A percentile compares a stretch with the other conserved stretches of the same genome.
These are phyloP conservation scores for Populus simonii DNA, from an alignment of 345 rosid genomes.

Conservation along the genomic window DNA sequence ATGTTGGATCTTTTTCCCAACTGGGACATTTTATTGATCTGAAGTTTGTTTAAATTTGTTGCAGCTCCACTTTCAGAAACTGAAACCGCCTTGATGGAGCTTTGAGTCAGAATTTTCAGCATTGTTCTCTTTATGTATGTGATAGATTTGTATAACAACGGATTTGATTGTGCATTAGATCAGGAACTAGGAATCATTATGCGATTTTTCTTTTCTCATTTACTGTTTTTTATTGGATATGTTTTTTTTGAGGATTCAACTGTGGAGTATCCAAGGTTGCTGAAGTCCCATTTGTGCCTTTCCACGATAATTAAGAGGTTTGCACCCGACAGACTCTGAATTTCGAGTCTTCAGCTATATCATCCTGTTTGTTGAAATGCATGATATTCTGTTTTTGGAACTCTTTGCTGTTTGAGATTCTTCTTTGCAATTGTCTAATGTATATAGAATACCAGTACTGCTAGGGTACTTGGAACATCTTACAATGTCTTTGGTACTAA, in stretches of 20 bases:
- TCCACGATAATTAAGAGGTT: background rate
- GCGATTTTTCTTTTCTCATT: slow-evolving; percentile 1
- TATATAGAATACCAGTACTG: too few relatives aligned
- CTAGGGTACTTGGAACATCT: too few relatives aligned
- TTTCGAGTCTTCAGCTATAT: too few relatives aligned
- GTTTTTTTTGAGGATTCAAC: background rate
- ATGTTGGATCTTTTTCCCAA: background rate
- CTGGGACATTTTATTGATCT: background rate
- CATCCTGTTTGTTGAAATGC: too few relatives aligned
- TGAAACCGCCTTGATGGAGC: slow-evolving; percentile 77
- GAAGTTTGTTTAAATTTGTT: slow-evolving; percentile 20
- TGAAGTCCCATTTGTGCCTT: slow-evolving; percentile 2
- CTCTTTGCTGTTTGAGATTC: too few relatives aligned
- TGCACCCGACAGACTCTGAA: background rate
- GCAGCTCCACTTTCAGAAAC: slow-evolving; percentile 89
- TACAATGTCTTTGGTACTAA: too few relatives aligned
- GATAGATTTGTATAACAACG: slow-evolving; percentile 18
- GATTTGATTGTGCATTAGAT: slow-evolving; percentile 28
- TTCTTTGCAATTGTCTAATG: too few relatives aligned
- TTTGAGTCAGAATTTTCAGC: slow-evolving; percentile 31
- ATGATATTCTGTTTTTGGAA: too few relatives aligned
- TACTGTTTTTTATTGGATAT: slow-evolving; percentile 1
- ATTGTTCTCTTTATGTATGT: slow-evolving; percentile 14
- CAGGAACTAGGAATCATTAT: slow-evolving; percentile 8
- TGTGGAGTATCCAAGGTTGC: background rate